These are phyloP conservation scores for Umbelopsis sp. DNA, from an alignment of 192 early-diverging fungal species.

Conservation along the genomic window DNA sequence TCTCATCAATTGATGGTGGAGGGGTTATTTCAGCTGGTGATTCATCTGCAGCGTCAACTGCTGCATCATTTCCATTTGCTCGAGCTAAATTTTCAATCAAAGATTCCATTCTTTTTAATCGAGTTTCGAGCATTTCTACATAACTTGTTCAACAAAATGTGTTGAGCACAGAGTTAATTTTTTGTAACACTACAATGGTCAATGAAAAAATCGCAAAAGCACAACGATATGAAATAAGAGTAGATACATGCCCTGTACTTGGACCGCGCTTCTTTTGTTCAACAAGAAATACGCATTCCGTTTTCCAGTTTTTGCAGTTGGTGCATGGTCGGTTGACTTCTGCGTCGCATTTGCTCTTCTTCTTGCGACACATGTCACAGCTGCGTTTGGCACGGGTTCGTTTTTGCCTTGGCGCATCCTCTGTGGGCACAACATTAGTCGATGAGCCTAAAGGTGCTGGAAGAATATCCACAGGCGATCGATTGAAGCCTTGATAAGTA, in stretches of 20 bases:
- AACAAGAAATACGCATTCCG: slow-evolving; percentile 48
- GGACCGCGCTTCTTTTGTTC: slow-evolving; percentile 68
- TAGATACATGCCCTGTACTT: slow-evolving; percentile 62
- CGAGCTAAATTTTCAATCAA: slow-evolving; percentile 60
- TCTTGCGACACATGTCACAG: slow-evolving; percentile 75
- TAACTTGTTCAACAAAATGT: slow-evolving; percentile 13
- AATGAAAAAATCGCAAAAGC: not conserved
- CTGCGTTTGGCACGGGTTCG: slow-evolving; percentile 36
- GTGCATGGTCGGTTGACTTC: slow-evolving; percentile 64
- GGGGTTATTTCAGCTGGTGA: not conserved
- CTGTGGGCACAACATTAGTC: not conserved
- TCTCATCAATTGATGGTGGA: not conserved
- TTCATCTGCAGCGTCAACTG: not conserved
- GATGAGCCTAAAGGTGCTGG: not conserved
- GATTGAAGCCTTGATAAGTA: slow-evolving; percentile 9
- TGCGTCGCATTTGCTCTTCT: slow-evolving; percentile 80
- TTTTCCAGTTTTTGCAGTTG: slow-evolving; percentile 63
- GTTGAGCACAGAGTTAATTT: not conserved
- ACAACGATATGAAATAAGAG: not conserved
- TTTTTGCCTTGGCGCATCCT: slow-evolving; percentile 24
- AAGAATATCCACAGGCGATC: slow-evolving; percentile 8
- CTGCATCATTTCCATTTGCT: slow-evolving; percentile 30
- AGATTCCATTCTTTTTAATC: slow-evolving; percentile 69
- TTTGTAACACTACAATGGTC: not conserved
- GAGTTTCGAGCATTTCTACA: slow-evolving; percentile 74